phyloP scores from a whole-genome alignment of 371 early-diverging fungal genomes.

The Apophysomyces variabilis region DNA sequence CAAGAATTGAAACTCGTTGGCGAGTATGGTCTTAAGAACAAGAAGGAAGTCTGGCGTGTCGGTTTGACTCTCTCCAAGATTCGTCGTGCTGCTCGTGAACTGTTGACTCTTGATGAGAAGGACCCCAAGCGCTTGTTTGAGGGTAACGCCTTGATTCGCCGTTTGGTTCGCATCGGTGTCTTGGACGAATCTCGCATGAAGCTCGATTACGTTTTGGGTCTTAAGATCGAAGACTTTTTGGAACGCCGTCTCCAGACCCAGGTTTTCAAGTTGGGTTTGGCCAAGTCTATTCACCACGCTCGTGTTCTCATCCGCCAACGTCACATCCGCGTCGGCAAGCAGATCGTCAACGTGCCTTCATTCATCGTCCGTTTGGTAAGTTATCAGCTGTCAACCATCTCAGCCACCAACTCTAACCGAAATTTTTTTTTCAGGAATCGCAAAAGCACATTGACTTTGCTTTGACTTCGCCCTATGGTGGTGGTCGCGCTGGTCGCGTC shows the following conservation, averaged over 20 bases:
- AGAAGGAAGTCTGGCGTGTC: conserved; percentile 99
- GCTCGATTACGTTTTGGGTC: conserved; percentile 99
- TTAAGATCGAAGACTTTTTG: conserved; percentile 98
- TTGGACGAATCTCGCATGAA: conserved; percentile 96
- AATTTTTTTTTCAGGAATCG: conserved; percentile 56
- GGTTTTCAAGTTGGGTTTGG: conserved; percentile 98
- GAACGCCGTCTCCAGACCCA: conserved; percentile 99
- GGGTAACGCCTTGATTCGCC: conserved; percentile 98
- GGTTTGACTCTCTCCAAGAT: conserved; percentile 97
- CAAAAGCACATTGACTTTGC: conserved; percentile 99
- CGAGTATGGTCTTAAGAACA: conserved; percentile 98
- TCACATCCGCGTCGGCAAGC: conserved; percentile 99
- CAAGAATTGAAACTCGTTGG: conserved; percentile 97
- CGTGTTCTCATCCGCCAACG: conserved; percentile 98
- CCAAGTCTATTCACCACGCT: conserved; percentile 99
- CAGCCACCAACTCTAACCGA: not conserved
- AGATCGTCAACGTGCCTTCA: conserved; percentile 96
- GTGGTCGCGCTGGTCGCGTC: conserved; percentile 98
- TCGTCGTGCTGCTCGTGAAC: conserved; percentile 99
- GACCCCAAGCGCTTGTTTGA: conserved; percentile 98
- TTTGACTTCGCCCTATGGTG: conserved; percentile 97
- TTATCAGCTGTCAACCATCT: not conserved
- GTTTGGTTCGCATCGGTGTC: conserved; percentile 98
- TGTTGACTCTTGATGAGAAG: conserved; percentile 97
- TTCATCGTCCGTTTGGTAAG: conserved; percentile 90